Evolutionary conservation across 352 stramenopile genomes (phyloP).

Genomic region (Phytophthora niederhauseri): DNA sequence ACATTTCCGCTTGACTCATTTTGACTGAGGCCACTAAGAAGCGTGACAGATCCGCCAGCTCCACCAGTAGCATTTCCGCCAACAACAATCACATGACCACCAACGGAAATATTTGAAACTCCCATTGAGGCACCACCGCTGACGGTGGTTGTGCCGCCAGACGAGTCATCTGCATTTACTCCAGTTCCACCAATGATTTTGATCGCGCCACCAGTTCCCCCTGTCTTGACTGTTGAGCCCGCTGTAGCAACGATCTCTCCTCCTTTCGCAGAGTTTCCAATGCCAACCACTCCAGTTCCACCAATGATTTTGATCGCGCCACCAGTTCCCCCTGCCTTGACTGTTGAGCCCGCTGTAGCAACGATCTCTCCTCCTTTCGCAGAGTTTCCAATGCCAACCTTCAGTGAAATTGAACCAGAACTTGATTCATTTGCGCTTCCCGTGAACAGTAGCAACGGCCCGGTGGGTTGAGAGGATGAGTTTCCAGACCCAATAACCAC

Average conservation of each 20-base stretch:
- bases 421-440: conserved; percentile 42
- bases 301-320: conserved; percentile 34
- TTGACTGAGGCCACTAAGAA: conserved; percentile 53
- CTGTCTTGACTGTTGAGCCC: conserved; percentile 38
- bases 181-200: conserved; percentile 35
- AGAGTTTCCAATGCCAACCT: conserved; percentile 40
- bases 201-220: conserved; percentile 32
- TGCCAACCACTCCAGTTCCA: conserved; percentile 46
- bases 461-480: conserved; percentile 44
- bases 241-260: conserved; percentile 38
- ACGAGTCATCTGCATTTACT: conserved; percentile 38
- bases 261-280: conserved; percentile 29
- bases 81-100: conserved; percentile 44
- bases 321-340: conserved; percentile 37
- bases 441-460: conserved; percentile 49
- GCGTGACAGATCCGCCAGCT: conserved; percentile 45
- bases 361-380: conserved; percentile 33
- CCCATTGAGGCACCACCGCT: conserved; percentile 48
- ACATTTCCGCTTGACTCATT: conserved; percentile 44
- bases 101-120: conserved; percentile 37
- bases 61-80: conserved; percentile 55
- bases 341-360: conserved; percentile 38
- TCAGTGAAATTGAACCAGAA: conserved; percentile 48
- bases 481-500: conserved; percentile 58
- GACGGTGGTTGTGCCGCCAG: conserved; percentile 52